A percentile compares a stretch with the other conserved stretches of the same genome.
Conservation (phyloP, 192 early-diverging fungal genomes). For the Coemansia sp. region DNA sequence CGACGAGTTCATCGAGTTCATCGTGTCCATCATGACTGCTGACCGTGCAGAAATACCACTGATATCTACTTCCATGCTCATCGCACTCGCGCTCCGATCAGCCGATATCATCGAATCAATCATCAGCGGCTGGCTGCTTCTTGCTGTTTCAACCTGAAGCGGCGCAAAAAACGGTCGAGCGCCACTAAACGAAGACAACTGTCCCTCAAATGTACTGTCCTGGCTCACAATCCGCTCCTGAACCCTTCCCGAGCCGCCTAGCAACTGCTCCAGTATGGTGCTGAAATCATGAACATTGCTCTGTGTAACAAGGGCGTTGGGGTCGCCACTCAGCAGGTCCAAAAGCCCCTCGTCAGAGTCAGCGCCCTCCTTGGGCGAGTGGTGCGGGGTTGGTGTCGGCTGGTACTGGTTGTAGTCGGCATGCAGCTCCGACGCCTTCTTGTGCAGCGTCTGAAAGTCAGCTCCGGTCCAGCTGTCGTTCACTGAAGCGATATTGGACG, state of each 20-base stretch:
- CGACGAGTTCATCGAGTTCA: constrained; percentile 31
- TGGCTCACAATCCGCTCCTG: constrained; percentile 12
- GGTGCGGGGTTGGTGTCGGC: constrained; percentile 52
- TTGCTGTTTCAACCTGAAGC: not conserved
- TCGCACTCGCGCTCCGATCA: not conserved
- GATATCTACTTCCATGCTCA: constrained; percentile 10
- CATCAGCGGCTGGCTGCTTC: constrained; percentile 1
- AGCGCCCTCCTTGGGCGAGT: constrained; percentile 42
- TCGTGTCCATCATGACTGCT: constrained; percentile 13
- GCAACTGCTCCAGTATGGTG: constrained; percentile 32
- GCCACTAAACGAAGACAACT: constrained; percentile 1
- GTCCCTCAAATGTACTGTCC: not conserved
- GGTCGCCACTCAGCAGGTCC: constrained; percentile 34
- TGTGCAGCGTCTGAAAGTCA: constrained; percentile 37
- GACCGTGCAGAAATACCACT: not conserved
- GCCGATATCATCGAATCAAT: not conserved
- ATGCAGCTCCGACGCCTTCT: constrained; percentile 31
- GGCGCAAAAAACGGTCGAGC: constrained; percentile 10
- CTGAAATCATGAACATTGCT: constrained; percentile 43
- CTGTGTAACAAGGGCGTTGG: constrained; percentile 38
- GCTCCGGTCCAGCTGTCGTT: constrained; percentile 47
- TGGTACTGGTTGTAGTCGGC: constrained; percentile 44
- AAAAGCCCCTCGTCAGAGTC: constrained; percentile 29
- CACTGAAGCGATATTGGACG: constrained; percentile 7
- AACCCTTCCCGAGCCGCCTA: constrained; percentile 16